phyloP scores from a whole-genome alignment of 345 rosid genomes.

The Mercurialis annua region DNA sequence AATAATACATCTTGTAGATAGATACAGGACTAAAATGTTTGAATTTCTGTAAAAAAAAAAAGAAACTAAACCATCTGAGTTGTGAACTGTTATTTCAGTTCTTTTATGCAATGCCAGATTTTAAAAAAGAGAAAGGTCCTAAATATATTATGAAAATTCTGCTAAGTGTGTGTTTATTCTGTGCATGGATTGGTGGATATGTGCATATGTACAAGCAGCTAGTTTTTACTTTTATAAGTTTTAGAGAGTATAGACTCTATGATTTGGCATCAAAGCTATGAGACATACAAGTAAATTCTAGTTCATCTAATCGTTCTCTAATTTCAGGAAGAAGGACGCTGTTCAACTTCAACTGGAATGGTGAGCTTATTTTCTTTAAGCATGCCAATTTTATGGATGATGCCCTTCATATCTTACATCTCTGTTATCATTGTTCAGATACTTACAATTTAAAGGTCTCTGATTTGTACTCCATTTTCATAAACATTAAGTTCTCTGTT shows the following conservation, averaged over 20 bases:
- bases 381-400: conserved; percentile 11
- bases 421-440: neutral
- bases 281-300: neutral
- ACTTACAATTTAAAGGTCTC: neutral
- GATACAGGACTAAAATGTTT: neutral
- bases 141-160: neutral
- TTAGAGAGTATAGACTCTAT: neutral
- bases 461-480: neutral
- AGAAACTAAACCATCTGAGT: neutral
- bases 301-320: neutral
- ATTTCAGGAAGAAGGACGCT: conserved; percentile 52
- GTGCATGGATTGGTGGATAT: too few species aligned
- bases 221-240: neutral
- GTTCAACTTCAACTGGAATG: conserved; percentile 76
- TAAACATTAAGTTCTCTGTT: neutral
- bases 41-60: too few species aligned
- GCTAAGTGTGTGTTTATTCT: neutral
- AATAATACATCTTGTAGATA: neutral
- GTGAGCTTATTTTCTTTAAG: conserved; percentile 41
- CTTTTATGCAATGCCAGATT: neutral
- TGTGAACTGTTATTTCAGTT: neutral
- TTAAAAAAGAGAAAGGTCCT: neutral
- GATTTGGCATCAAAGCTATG: neutral
- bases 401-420: neutral
- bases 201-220: neutral